Evolutionary conservation across 1,284 basidiomycete genomes (phyloP).

Genomic region (Chondrostereum purpureum): DNA sequence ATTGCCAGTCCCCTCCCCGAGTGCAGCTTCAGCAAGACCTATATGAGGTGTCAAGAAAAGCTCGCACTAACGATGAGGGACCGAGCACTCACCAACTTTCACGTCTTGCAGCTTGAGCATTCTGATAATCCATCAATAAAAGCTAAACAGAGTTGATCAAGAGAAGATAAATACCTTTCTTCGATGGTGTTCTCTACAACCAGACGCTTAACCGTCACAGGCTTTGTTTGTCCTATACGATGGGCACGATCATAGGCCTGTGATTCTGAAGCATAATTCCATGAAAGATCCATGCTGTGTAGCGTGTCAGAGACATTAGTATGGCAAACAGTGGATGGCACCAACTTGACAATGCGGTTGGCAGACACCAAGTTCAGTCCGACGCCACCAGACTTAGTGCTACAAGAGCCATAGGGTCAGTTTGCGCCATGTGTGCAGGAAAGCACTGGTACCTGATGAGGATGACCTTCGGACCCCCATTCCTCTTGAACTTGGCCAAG

Average conservation of each 20-base stretch:
- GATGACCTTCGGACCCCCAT: constrained; percentile 52
- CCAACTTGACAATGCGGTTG: constrained; percentile 62
- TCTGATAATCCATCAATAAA: constrained; percentile 22
- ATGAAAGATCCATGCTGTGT: constrained; percentile 60
- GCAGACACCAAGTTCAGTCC: constrained; percentile 60
- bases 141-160: constrained; percentile 3
- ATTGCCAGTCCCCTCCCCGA: constrained; percentile 55
- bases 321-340: constrained; percentile 1
- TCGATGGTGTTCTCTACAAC: constrained; percentile 63
- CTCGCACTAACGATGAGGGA: background rate
- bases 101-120: constrained; percentile 62
- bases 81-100: constrained; percentile 39
- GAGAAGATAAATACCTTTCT: constrained; percentile 39
- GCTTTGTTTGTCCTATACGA: constrained; percentile 65
- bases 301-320: constrained; percentile 3
- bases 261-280: constrained; percentile 62
- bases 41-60: background rate
- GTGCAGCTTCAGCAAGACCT: constrained; percentile 59
- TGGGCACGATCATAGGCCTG: constrained; percentile 65
- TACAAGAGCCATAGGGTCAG: constrained; percentile 17
- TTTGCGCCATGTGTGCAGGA: background rate
- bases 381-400: constrained; percentile 63
- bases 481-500: constrained; percentile 43
- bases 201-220: constrained; percentile 62
- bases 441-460: constrained; percentile 44